Evolutionary conservation across 208 protist genomes (phyloP).

Genomic region (Porcisia hertigi): DNA sequence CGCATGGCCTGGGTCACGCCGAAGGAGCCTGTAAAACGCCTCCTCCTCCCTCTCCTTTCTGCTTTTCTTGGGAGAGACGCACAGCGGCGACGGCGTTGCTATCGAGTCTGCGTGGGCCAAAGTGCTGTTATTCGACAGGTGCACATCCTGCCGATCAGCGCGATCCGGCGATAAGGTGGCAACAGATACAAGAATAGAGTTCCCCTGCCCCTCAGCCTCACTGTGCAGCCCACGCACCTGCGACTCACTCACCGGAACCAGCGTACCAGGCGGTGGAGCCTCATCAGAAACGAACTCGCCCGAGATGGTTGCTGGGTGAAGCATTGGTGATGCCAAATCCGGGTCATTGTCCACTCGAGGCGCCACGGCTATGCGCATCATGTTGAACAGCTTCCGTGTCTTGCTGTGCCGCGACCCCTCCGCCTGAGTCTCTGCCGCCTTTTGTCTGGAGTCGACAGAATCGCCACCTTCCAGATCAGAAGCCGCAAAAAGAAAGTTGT

Average conservation of each 20-base stretch:
- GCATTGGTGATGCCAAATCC: background rate
- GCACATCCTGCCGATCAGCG: background rate
- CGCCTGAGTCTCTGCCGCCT: constrained; percentile 16
- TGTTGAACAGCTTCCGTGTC: constrained; percentile 57
- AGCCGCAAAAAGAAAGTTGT: constrained; percentile 84
- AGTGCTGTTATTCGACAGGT: background rate
- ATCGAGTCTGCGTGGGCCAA: constrained; percentile 9
- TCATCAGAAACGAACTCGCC: constrained; percentile 7
- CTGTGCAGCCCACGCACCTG: constrained; percentile 15
- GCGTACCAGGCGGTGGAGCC: constrained; percentile 13
- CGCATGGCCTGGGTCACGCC: constrained; percentile 47
- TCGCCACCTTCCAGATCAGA: constrained; percentile 51
- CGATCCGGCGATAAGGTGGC: constrained; percentile 12
- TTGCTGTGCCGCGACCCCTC: constrained; percentile 41
- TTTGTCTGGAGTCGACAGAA: constrained; percentile 39
- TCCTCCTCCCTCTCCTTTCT: constrained; percentile 25
- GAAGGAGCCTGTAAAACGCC: constrained; percentile 44
- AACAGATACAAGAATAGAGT: background rate
- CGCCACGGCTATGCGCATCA: constrained; percentile 47
- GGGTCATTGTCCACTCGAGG: constrained; percentile 19
- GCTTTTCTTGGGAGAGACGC: constrained; percentile 23
- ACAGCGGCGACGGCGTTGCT: constrained; percentile 35
- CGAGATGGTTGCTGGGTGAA: constrained; percentile 4
- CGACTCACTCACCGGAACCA: constrained; percentile 22
- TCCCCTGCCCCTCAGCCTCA: constrained; percentile 1